A percentile compares a stretch with the other conserved stretches of the same genome.
phyloP scores from a whole-genome alignment of 176 grass and related monocot genomes.

The Musa itinerans region DNA sequence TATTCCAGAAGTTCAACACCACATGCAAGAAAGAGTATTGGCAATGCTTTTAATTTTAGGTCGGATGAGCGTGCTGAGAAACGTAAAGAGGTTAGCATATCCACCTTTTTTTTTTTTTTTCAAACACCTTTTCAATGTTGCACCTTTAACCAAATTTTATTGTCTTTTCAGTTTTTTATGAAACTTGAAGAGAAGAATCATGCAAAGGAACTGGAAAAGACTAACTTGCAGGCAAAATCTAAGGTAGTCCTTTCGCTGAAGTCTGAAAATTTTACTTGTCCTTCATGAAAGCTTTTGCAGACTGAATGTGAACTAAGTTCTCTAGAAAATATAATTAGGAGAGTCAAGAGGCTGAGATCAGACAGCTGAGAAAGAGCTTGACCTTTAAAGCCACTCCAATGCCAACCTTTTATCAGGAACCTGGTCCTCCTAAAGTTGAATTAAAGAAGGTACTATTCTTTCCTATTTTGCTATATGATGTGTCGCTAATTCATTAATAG shows the following conservation, averaged over 20 bases:
- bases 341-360: conserved; percentile 95
- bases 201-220: conserved; percentile 80
- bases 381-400: conserved; percentile 88
- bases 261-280: conserved; percentile 17
- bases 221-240: conserved; percentile 79
- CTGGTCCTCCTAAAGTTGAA: conserved; percentile 73
- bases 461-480: background rate
- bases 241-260: conserved; percentile 31
- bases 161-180: conserved; percentile 62
- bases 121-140: background rate
- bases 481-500: background rate
- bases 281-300: background rate
- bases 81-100: conserved; percentile 61
- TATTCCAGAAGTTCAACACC: conserved; percentile 48
- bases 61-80: conserved; percentile 92
- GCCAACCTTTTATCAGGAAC: conserved; percentile 96
- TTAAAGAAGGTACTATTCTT: conserved; percentile 66
- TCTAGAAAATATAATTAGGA: conserved; percentile 38
- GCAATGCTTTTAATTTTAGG: conserved; percentile 63
- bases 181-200: conserved; percentile 92
- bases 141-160: conserved; percentile 1
- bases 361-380: conserved; percentile 85
- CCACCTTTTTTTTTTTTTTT: background rate
- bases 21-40: conserved; percentile 33
- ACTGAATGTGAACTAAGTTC: background rate